Evolutionary conservation across 345 rosid genomes (phyloP), one percentile per base, ranked within the genome.

Genomic region (Brassica incana): DNA sequence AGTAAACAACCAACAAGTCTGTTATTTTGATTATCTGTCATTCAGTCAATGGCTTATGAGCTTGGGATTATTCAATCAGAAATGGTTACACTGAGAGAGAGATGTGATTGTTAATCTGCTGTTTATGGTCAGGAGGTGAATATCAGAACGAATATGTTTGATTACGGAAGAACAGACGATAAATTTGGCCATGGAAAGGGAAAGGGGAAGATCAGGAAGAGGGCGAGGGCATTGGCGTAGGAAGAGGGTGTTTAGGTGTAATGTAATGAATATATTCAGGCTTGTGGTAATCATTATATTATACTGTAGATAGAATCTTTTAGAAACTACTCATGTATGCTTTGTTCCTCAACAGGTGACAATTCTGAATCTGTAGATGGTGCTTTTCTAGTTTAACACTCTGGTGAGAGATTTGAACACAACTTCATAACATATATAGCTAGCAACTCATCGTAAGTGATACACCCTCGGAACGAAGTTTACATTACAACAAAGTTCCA

Each of bases 61-160:
- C 64, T 29, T 65, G 50, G 33, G 73, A 65, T 48, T 6, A 35
- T 73, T 2, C 45, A 8, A 25, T 27, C 29, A 72, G 11, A n/a
- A 32, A 40, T 66, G 62, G 35, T 56, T 58, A 38, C 27, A 20
- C 10, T 77, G 58, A 52, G 63, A 25, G 71, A 43, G 8, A 38
- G 3, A 2, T 81, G 54, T 62, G 10, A 65, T 59, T 56, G 64
- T 8, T 8, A 38, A 8, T 18, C 33, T 66, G 27, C 60, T 83
- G 67, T 77, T 71, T 81, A 89, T 92, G 88, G 80, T 60, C 89
- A 82, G 32, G 77, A 73, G 67, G 80, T 40, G 74, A 86, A 88
- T 78, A 83, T 95, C 76, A 86, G 86, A 82, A 79, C 81, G 87
- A 87, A 82, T 84, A 90, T 92, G 97, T 92, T 92, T 76, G 88